Evolutionary conservation across 139 green algal genomes (phyloP).

Genomic region (Chlorella vulgaris): DNA sequence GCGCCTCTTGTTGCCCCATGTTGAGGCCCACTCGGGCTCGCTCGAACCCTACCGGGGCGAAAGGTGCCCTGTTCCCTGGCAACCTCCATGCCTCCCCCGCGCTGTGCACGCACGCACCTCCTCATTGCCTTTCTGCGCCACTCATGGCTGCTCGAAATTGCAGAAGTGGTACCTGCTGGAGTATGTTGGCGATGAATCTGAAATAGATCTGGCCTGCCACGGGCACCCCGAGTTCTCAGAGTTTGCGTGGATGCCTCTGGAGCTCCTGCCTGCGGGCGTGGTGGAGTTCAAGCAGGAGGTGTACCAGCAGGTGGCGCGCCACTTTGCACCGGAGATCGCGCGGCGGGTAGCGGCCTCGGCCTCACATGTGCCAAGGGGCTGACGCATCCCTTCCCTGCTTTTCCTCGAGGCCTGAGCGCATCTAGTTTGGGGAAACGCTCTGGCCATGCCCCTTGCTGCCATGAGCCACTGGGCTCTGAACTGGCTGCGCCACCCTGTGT

Average conservation of each 20-base stretch:
- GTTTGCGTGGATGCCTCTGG: constrained; percentile 46
- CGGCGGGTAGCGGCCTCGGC: not conserved
- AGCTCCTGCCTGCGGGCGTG: constrained; percentile 42
- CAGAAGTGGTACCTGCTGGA: constrained; percentile 49
- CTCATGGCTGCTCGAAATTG: not conserved
- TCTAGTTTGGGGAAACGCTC: no score
- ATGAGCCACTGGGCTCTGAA: no score
- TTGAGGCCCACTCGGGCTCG: no score
- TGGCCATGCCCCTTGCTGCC: no score
- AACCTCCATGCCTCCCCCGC: no score
- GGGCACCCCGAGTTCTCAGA: constrained; percentile 54
- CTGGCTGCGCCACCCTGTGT: no score
- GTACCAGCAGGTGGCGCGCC: constrained; percentile 16
- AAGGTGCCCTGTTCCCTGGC: no score
- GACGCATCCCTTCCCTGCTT: not conserved
- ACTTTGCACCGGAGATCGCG: constrained; percentile 19
- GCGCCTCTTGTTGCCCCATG: no score
- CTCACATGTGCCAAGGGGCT: not conserved
- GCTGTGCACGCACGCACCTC: no score
- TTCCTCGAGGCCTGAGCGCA: not conserved
- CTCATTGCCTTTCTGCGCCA: not conserved
- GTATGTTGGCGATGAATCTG: constrained; percentile 49
- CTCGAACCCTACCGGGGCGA: no score
- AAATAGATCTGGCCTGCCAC: constrained; percentile 51
- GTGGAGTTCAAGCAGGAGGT: constrained; percentile 54